A percentile compares a stretch with the other conserved stretches of the same genome.
Evolutionary conservation across 169 alveolate genomes (phyloP).

Genomic region (Perkinsus olseni): DNA sequence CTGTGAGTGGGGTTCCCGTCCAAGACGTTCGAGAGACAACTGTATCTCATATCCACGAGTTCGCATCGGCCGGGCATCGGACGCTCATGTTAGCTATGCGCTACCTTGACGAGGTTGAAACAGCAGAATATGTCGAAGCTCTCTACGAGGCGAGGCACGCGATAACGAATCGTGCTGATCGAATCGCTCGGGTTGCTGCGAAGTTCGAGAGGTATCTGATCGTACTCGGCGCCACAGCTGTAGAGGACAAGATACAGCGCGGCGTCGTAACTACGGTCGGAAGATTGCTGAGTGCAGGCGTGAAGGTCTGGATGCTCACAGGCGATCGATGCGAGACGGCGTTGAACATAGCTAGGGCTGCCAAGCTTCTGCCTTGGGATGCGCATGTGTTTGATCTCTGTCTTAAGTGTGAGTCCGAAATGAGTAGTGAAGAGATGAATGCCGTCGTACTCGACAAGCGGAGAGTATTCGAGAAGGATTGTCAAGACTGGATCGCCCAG

Average conservation of each 20-base stretch:
- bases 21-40: neutral
- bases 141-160: constrained; percentile 59
- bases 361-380: constrained; percentile 17
- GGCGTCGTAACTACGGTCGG: constrained; percentile 81
- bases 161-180: constrained; percentile 52
- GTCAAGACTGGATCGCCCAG: neutral
- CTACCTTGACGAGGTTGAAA: constrained; percentile 62
- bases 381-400: neutral
- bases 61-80: constrained; percentile 79
- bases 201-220: constrained; percentile 66
- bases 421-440: neutral
- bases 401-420: neutral
- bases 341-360: constrained; percentile 65
- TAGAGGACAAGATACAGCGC: constrained; percentile 71
- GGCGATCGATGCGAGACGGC: constrained; percentile 95
- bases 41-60: constrained; percentile 31
- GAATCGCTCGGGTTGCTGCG: constrained; percentile 59
- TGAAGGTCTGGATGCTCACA: constrained; percentile 87
- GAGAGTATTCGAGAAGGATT: neutral
- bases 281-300: constrained; percentile 68
- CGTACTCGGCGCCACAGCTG: constrained; percentile 81
- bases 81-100: constrained; percentile 80
- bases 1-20: neutral
- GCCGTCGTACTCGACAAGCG: neutral
- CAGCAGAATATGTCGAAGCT: constrained; percentile 55